Conservation (phyloP, 352 stramenopile genomes). For the Pythium aristosporum region DNA sequence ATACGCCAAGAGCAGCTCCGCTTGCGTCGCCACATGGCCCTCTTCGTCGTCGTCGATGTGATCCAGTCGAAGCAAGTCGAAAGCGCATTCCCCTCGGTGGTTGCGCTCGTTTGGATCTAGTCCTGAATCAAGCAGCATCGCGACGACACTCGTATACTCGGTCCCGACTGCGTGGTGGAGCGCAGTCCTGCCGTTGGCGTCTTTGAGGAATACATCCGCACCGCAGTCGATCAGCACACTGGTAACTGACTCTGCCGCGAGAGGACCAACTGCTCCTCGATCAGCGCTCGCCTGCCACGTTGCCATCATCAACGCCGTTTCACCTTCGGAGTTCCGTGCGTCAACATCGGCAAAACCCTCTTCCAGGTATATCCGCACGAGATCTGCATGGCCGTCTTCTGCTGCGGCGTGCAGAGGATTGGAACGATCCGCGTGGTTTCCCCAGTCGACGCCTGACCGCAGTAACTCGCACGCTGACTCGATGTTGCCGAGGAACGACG, state of each 20-base stretch:
- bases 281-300: constrained; percentile 10
- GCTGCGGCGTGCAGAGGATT: constrained; percentile 13
- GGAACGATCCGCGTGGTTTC: background rate
- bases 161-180: constrained; percentile 8
- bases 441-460: constrained; percentile 8
- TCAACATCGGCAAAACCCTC: constrained; percentile 13
- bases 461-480: constrained; percentile 14
- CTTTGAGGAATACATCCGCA: background rate
- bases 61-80: background rate
- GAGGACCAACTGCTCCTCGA: background rate
- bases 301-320: constrained; percentile 18
- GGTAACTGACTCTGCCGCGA: constrained; percentile 1
- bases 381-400: constrained; percentile 6
- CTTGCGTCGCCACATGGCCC: background rate
- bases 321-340: background rate
- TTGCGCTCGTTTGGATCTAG: constrained; percentile 8
- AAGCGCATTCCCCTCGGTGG: background rate
- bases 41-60: constrained; percentile 3
- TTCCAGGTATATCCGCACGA: constrained; percentile 11
- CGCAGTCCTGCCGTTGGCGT: background rate
- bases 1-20: constrained; percentile 8
- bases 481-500: constrained; percentile 10
- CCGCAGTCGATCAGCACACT: constrained; percentile 1
- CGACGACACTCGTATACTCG: constrained; percentile 7
- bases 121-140: constrained; percentile 3